A percentile compares a stretch with the other conserved stretches of the same genome.
phyloP scores from a whole-genome alignment of 805 yeast genomes.

The Wickerhamiella kurtzmanii region DNA sequence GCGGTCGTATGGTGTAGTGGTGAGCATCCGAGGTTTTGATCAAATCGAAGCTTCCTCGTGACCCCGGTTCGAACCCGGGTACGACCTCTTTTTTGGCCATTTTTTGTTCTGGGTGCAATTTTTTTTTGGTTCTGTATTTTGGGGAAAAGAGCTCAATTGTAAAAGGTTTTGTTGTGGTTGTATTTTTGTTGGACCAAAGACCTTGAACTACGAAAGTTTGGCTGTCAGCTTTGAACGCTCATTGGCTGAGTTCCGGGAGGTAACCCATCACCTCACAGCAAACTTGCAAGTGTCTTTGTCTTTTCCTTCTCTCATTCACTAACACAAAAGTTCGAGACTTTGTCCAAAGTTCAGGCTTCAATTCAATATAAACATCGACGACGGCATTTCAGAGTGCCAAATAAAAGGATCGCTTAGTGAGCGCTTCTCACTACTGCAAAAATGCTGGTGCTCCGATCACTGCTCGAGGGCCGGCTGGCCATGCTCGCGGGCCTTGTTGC shows the following conservation, averaged over 20 bases:
- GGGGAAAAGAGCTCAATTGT: too few species aligned
- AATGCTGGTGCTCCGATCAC: slow-evolving; percentile 1
- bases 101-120: slow-evolving; percentile 1
- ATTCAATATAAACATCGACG: too few species aligned
- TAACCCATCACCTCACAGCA: too few species aligned
- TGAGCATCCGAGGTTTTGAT: slow-evolving; percentile 11
- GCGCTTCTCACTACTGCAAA: background rate
- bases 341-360: too few species aligned
- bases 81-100: slow-evolving; percentile 12
- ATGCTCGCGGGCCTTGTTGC: background rate
- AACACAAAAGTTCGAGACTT: too few species aligned
- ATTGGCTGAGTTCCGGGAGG: too few species aligned
- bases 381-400: too few species aligned
- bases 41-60: slow-evolving; percentile 4
- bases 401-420: too few species aligned
- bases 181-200: too few species aligned
- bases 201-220: too few species aligned
- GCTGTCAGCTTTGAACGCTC: background rate
- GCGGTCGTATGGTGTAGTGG: slow-evolving; percentile 13
- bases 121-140: too few species aligned
- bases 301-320: background rate
- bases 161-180: too few species aligned
- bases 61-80: slow-evolving; percentile 21
- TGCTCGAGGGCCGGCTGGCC: slow-evolving; percentile 1
- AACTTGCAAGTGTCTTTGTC: background rate